phyloP scores from a whole-genome alignment of 164 flowering plant species.

The Platanus orientalis region DNA sequence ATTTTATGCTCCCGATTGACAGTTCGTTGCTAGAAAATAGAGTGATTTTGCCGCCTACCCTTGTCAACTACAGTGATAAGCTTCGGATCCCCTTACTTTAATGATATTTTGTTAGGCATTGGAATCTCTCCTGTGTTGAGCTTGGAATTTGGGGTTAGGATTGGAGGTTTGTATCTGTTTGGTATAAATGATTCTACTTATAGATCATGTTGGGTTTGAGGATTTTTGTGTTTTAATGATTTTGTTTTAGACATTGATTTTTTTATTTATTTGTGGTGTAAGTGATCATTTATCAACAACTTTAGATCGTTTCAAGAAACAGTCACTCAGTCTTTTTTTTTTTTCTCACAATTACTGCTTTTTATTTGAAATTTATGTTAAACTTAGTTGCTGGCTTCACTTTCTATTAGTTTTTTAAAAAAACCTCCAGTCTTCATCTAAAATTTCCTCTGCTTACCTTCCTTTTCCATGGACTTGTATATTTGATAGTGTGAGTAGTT shows the following conservation, averaged over 20 bases:
- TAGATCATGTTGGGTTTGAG: background rate
- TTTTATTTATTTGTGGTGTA: background rate
- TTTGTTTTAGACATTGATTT: background rate
- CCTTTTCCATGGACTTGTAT: too few relatives aligned
- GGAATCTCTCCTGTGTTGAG: background rate
- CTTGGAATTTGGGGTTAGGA: background rate
- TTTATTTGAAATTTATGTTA: background rate
- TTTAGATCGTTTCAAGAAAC: too few relatives aligned
- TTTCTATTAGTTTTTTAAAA: too few relatives aligned
- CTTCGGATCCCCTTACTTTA: background rate
- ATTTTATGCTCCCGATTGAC: too few relatives aligned
- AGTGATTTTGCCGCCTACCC: too few relatives aligned
- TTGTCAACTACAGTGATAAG: slow-evolving; percentile 31
- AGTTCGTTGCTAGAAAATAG: too few relatives aligned
- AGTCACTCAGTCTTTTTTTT: too few relatives aligned
- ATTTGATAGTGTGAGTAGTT: too few relatives aligned
- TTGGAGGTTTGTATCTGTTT: background rate
- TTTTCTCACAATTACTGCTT: background rate
- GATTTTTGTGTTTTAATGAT: too few relatives aligned
- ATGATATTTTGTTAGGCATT: background rate
- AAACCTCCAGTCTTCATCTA: too few relatives aligned
- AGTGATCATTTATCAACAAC: background rate
- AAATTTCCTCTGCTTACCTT: too few relatives aligned
- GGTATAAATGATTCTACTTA: background rate
- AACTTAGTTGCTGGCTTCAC: too few relatives aligned